These are phyloP conservation scores for Blepharisma stoltei DNA, from an alignment of 73 alveolate species.

Conservation along the genomic window DNA sequence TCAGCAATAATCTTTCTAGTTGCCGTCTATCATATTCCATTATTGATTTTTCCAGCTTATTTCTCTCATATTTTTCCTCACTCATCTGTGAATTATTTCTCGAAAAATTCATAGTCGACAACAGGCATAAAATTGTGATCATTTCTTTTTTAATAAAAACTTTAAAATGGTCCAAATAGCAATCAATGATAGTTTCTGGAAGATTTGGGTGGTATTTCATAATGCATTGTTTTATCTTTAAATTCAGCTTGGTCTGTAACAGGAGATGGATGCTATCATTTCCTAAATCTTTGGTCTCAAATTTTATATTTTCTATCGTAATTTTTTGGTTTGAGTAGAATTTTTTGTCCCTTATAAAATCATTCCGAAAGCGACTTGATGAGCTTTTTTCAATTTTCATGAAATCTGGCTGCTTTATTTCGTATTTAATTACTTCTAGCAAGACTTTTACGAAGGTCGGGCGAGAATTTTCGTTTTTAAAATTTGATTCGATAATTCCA, in stretches of 20 bases:
- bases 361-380: background rate
- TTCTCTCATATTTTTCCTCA: too few relatives aligned
- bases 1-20: too few relatives aligned
- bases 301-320: background rate
- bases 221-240: background rate
- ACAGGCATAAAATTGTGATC: background rate
- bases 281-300: background rate
- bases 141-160: background rate
- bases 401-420: too few relatives aligned
- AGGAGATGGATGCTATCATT: background rate
- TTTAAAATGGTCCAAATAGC: background rate
- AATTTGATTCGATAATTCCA: too few relatives aligned
- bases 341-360: background rate
- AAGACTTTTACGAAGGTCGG: too few relatives aligned
- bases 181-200: background rate
- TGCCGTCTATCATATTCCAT: too few relatives aligned
- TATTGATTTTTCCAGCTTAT: too few relatives aligned
- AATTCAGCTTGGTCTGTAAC: background rate
- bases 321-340: background rate
- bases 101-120: background rate
- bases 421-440: too few relatives aligned
- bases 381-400: too few relatives aligned
- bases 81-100: too few relatives aligned
- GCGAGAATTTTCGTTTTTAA: too few relatives aligned
- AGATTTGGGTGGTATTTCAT: conserved; percentile 17